phyloP scores from a whole-genome alignment of 2,329 filamentous ascomycete species.

The Aspergillus clavatus region DNA sequence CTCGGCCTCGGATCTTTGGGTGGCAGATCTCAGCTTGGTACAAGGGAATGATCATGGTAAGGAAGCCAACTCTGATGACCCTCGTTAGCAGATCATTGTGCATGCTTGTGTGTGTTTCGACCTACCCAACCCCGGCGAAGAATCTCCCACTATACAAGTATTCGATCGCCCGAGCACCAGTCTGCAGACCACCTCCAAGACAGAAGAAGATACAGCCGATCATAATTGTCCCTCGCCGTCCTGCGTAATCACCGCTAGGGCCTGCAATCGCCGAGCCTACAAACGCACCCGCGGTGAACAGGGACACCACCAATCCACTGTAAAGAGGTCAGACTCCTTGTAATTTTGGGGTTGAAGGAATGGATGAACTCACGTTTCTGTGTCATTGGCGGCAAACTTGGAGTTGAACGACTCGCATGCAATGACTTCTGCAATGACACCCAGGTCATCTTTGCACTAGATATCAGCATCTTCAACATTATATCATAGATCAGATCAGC shows the following conservation, averaged over 20 bases:
- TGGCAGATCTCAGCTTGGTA: constrained; percentile 79
- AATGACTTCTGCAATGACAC: constrained; percentile 57
- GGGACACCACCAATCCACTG: constrained; percentile 66
- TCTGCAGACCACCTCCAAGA: constrained; percentile 68
- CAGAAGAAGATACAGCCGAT: constrained; percentile 67
- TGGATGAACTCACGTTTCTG: constrained; percentile 25
- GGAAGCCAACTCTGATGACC: constrained; percentile 51
- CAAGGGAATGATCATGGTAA: constrained; percentile 63
- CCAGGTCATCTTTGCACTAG: constrained; percentile 45
- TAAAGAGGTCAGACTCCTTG: not conserved
- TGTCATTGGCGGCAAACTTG: constrained; percentile 29
- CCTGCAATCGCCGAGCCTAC: constrained; percentile 64
- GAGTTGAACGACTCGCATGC: constrained; percentile 32
- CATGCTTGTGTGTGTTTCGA: constrained; percentile 1
- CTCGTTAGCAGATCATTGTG: constrained; percentile 32
- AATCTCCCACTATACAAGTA: constrained; percentile 68
- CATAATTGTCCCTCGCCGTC: constrained; percentile 67
- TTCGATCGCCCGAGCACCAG: constrained; percentile 54
- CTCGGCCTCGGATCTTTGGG: constrained; percentile 68
- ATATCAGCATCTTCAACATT: constrained; percentile 2
- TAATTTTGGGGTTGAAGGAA: not conserved
- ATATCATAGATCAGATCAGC: not conserved
- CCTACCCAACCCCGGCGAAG: constrained; percentile 54
- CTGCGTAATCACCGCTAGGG: constrained; percentile 58
- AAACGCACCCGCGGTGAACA: constrained; percentile 74